Percentiles rank a stretch among this genome's conserved stretches.
Conservation (phyloP, 768 basidiomycete species). For the Solioccasus polychromus region DNA sequence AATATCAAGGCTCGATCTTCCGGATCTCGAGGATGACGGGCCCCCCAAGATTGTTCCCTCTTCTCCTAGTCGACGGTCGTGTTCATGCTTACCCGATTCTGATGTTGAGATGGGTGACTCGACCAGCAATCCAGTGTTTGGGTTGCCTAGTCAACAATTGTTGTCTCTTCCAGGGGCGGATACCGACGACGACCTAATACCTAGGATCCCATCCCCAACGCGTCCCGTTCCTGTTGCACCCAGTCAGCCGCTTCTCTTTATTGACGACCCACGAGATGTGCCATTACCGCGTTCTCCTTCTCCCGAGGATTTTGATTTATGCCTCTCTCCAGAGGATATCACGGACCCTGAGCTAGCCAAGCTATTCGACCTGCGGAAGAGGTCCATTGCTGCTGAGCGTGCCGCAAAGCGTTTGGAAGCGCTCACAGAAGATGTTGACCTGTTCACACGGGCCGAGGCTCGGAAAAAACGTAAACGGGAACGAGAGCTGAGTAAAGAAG, state of each 20-base stretch:
- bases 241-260: constrained; percentile 37
- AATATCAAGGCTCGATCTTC: constrained; percentile 29
- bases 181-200: constrained; percentile 42
- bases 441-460: constrained; percentile 41
- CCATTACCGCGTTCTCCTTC: constrained; percentile 41
- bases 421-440: constrained; percentile 36
- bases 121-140: constrained; percentile 12
- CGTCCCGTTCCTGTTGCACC: constrained; percentile 14
- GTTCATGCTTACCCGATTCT: constrained; percentile 27
- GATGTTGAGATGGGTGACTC: constrained; percentile 24
- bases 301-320: constrained; percentile 40
- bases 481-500: constrained; percentile 54
- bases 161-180: constrained; percentile 43
- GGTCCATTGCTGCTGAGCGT: constrained; percentile 33
- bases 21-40: constrained; percentile 31
- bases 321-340: constrained; percentile 31
- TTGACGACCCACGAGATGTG: constrained; percentile 40
- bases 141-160: constrained; percentile 23
- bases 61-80: constrained; percentile 31
- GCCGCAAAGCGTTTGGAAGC: constrained; percentile 30
- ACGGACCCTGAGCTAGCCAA: constrained; percentile 38
- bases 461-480: constrained; percentile 46
- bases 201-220: constrained; percentile 12
- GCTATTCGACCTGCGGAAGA: constrained; percentile 40
- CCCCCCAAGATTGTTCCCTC: constrained; percentile 19